Evolutionary conservation across 108 stramenopile species (phyloP).

Genomic region (Conticribra guillardii): DNA sequence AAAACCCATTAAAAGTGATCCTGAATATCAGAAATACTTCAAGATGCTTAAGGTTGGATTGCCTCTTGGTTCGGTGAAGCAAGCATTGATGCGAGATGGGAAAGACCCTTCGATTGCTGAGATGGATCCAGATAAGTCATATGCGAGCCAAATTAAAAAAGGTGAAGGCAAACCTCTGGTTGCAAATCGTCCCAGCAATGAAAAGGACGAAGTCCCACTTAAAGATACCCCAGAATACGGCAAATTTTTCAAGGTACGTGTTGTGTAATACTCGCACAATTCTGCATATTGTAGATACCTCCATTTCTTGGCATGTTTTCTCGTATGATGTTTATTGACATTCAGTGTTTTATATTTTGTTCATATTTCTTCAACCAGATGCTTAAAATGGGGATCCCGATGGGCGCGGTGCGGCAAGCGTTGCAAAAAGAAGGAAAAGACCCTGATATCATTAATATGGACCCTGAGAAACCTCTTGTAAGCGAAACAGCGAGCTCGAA

Average conservation of each 20-base stretch:
- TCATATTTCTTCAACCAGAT: conserved; percentile 19
- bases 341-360: too few species aligned
- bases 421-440: conserved; percentile 51
- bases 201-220: conserved; percentile 36
- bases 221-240: conserved; percentile 56
- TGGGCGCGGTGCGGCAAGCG: conserved; percentile 42
- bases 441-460: conserved; percentile 41
- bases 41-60: conserved; percentile 38
- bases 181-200: neutral
- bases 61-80: conserved; percentile 48
- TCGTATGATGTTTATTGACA: too few species aligned
- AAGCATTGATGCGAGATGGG: conserved; percentile 49
- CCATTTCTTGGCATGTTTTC: too few species aligned
- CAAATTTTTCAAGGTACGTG: conserved; percentile 60
- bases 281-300: neutral
- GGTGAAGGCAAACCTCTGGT: neutral
- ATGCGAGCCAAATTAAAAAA: conserved; percentile 12
- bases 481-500: neutral
- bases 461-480: conserved; percentile 19
- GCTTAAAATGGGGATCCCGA: conserved; percentile 41
- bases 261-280: neutral
- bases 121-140: conserved; percentile 36
- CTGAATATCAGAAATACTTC: conserved; percentile 41
- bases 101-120: conserved; percentile 44
- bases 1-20: conserved; percentile 44